Conservation (phyloP, 768 basidiomycete species). For the Phanerochaete carnosa region DNA sequence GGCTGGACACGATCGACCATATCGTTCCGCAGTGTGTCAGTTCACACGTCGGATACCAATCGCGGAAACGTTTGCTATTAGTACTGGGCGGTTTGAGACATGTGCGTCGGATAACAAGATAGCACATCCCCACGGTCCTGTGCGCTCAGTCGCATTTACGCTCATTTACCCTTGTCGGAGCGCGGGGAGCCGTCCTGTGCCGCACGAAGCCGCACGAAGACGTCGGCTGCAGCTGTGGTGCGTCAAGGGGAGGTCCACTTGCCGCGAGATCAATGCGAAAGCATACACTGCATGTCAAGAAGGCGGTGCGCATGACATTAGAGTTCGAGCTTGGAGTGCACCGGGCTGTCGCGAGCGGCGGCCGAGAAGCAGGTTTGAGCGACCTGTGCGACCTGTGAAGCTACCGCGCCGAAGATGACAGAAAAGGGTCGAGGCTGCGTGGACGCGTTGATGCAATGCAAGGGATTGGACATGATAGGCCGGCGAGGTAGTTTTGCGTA, state of each 20-base stretch:
- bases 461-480: neutral
- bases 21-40: neutral
- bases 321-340: neutral
- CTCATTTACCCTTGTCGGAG: neutral
- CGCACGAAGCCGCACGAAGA: neutral
- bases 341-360: neutral
- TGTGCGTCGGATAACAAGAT: neutral
- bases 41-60: neutral
- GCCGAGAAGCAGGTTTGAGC: neutral
- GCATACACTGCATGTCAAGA: neutral
- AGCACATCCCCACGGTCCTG: neutral
- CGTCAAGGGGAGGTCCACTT: neutral
- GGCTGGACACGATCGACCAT: neutral
- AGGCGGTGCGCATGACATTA: constrained; percentile 2
- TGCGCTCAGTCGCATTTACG: neutral
- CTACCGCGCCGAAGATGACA: neutral
- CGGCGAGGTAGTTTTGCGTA: neutral
- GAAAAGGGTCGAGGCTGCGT: neutral
- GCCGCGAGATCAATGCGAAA: neutral
- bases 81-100: neutral
- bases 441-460: neutral
- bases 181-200: constrained; percentile 1
- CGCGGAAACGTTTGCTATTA: too few species aligned
- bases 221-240: neutral
- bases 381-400: neutral